phyloP scores from a whole-genome alignment of 352 stramenopile species.

The Globisporangium solare region DNA sequence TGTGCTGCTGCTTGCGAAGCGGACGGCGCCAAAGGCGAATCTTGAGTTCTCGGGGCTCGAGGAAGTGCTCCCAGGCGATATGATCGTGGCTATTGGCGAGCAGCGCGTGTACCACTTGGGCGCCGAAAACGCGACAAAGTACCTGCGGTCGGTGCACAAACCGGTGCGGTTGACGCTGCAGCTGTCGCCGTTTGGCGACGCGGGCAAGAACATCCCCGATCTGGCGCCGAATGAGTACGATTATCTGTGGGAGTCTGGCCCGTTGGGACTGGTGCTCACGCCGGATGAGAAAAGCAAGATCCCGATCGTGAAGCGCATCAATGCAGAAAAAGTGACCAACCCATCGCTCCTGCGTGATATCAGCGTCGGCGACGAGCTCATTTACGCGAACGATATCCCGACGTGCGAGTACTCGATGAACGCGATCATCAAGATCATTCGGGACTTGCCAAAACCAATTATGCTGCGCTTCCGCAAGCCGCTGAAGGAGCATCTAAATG shows the following conservation, averaged over 20 bases:
- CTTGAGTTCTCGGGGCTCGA: conserved; percentile 42
- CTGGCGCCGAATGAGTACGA: conserved; percentile 77
- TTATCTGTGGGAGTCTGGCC: conserved; percentile 68
- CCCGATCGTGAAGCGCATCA: conserved; percentile 75
- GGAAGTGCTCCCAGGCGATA: conserved; percentile 68
- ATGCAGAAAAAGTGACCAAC: conserved; percentile 45
- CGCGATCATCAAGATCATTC: conserved; percentile 69
- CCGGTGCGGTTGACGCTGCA: conserved; percentile 68
- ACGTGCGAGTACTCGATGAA: conserved; percentile 70
- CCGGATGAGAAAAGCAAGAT: conserved; percentile 61
- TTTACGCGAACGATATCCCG: conserved; percentile 77
- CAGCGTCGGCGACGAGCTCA: conserved; percentile 54
- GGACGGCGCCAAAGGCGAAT: conserved; percentile 30
- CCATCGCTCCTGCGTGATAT: conserved; percentile 43
- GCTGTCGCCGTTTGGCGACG: conserved; percentile 48
- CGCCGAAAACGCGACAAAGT: conserved; percentile 51
- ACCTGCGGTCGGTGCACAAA: conserved; percentile 61
- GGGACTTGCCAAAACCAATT: conserved; percentile 76
- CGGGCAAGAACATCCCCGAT: conserved; percentile 42
- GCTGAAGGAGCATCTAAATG: conserved; percentile 40
- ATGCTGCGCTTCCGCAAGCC: conserved; percentile 69
- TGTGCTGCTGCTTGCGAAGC: conserved; percentile 52
- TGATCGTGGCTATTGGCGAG: conserved; percentile 71
- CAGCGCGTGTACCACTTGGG: conserved; percentile 77
- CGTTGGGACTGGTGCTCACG: conserved; percentile 69